phyloP scores from a whole-genome alignment of 2,329 filamentous ascomycete genomes.

The Parastagonospora nodorum region DNA sequence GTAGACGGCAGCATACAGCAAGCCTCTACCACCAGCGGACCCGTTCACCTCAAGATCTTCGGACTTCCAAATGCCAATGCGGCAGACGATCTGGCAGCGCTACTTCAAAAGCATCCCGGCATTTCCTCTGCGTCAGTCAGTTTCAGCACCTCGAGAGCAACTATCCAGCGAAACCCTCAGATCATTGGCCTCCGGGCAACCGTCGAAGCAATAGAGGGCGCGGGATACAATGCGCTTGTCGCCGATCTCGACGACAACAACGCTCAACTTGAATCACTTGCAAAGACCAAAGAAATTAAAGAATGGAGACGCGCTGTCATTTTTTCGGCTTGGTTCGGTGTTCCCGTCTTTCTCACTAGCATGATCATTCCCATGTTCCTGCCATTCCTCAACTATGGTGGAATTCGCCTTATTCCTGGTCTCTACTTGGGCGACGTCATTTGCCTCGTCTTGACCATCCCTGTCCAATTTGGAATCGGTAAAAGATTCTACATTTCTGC shows the following conservation, averaged over 20 bases:
- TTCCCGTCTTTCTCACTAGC: slow-evolving; percentile 89
- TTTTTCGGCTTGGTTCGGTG: slow-evolving; percentile 76
- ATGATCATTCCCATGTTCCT: slow-evolving; percentile 93
- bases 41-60: slow-evolving; percentile 81
- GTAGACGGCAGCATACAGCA: slow-evolving; percentile 62
- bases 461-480: slow-evolving; percentile 95
- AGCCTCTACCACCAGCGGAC: slow-evolving; percentile 61
- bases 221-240: slow-evolving; percentile 85
- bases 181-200: slow-evolving; percentile 79
- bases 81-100: slow-evolving; percentile 73
- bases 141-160: slow-evolving; percentile 73
- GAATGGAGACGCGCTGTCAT: slow-evolving; percentile 87
- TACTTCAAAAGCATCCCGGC: slow-evolving; percentile 68
- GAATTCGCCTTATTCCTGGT: slow-evolving; percentile 69
- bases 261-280: slow-evolving; percentile 90
- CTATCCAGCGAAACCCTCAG: slow-evolving; percentile 72
- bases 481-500: slow-evolving; percentile 91
- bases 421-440: slow-evolving; percentile 87
- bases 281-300: slow-evolving; percentile 94
- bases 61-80: slow-evolving; percentile 73
- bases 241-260: slow-evolving; percentile 95
- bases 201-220: slow-evolving; percentile 80
- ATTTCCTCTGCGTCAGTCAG: slow-evolving; percentile 76
- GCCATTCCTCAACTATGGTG: slow-evolving; percentile 77
- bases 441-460: slow-evolving; percentile 82